Base-by-base conservation (phyloP, 176 grass and related monocot species). In the Aegilops sharonensis region DNA sequence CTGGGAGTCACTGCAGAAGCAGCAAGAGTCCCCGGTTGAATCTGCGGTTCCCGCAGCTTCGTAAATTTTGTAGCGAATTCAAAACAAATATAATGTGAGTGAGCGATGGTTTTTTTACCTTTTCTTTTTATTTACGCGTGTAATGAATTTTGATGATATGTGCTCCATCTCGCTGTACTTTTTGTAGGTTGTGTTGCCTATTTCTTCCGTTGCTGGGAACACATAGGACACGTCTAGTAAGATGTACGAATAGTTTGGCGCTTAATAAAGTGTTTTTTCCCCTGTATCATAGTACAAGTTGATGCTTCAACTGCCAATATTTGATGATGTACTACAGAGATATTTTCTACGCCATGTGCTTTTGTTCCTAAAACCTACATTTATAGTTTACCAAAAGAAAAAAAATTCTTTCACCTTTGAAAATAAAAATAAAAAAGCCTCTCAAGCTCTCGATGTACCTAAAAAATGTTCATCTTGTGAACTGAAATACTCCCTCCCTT, bases 1-100 rank as follows among this genome's bases (percentile, higher is more conserved):
- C 39, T 98, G 95, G 95, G 92, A 93, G 63, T 91, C 84, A 5
- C 61, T 95, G 52, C 79, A 62, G 23, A 88, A 92, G 42, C 83
- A 90, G 43, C 63, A 80, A 27, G 91, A 81, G 39, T 64, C 89
- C 23, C 91, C 87, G 37, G 36, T 76, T 8, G 87, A 91, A 83
- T 48, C 91, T 32, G 88, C 84, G 1, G 73, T 89, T 3, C 86
- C 86, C 7, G 86, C 35, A 1, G 43, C 90, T 59, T 86, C 72
- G 30, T 94, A 91, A 70, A 21, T 3, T 69, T 11, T 83, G 27
- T 15, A 63, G 17, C 36, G 48, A 67, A n/a, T 74, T 54, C 9
- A 42, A 31, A 67, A 74, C 25, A 11, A 34, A 57, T 45, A 31
- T 21, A 21, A 52, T 75, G 24, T 31, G 10, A 25, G 25, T 36